Percentiles rank a stretch among this genome's conserved stretches.
phyloP scores from a whole-genome alignment of 106 monocot genomes.

The Apostasia ramifera region DNA sequence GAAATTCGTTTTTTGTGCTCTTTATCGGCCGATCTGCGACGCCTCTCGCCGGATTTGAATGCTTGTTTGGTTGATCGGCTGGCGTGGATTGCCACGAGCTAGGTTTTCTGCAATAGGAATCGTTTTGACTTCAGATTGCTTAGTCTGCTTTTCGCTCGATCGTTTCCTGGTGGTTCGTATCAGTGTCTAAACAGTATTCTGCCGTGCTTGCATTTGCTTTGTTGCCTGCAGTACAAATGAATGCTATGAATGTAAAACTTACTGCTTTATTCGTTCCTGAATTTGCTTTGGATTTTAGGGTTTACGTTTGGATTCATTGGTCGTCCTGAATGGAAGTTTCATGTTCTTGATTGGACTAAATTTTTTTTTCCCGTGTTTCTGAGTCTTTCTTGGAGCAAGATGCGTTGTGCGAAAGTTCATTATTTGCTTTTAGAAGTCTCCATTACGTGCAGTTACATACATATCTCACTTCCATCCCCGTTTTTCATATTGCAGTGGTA shows the following conservation, averaged over 20 bases:
- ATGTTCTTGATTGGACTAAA: neutral
- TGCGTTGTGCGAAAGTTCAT: neutral
- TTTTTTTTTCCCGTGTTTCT: neutral
- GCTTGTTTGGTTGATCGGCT: conserved; percentile 12
- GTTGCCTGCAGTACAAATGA: neutral
- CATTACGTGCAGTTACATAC: neutral
- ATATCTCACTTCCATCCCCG: neutral
- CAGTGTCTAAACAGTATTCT: neutral
- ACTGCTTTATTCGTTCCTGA: neutral
- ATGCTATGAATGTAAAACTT: neutral
- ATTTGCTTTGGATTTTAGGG: conserved; percentile 5
- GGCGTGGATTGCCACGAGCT: neutral
- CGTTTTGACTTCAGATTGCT: conserved; percentile 23
- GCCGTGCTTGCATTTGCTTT: neutral
- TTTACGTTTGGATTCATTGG: neutral
- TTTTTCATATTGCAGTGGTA: conserved; percentile 16
- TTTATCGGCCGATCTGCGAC: conserved; percentile 27
- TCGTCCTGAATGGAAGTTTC: neutral
- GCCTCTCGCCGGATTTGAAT: conserved; percentile 19
- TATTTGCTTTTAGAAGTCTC: neutral
- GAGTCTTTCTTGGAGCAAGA: neutral
- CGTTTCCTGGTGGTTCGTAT: neutral
- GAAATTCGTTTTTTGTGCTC: neutral
- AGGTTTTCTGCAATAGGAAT: conserved; percentile 10
- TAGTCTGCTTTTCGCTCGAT: neutral